Base-by-base conservation (phyloP, 2,329 filamentous ascomycete species). In the Aspergillus neotritici region DNA sequence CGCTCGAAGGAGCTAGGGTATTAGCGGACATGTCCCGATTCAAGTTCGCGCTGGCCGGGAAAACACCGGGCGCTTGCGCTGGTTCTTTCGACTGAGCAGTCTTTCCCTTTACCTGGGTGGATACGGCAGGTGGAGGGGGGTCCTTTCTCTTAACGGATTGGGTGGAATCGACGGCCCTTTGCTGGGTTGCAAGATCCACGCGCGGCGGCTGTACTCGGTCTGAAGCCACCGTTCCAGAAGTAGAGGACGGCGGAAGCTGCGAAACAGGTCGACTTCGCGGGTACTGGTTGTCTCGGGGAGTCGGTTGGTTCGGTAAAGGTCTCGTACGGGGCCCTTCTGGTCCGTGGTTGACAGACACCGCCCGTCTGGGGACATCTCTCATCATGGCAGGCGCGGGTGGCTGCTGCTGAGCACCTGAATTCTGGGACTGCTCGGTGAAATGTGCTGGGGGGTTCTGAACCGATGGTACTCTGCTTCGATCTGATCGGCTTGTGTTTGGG, bases 291-390 rank as follows among this genome's bases (percentile, higher is more conserved):
- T 43, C 39, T 15, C 31, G 47, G 15, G 39, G 31, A 4, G 32
- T 41, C 11, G 16, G 41, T n/a, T 44, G 39, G 17, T 53, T 48
- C 29, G 32, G 34, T 35, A 41, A 28, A 4, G 16, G 45, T 13
- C 34, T 39, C 34, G 37, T 31, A 9, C 36, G 40, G 25, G 44
- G 36, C 13, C 37, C 43, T 33, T 36, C 53, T 9, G 44, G 31
- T 25, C 39, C 41, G 15, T 54, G 42, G 31, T 41, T 52, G 41
- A 59, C 47, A 28, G 59, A 57, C 16, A 58, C 56, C n/a, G 60
- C 51, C 36, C 58, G 52, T 42, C 51, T 52, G 12, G 61, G 49
- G 14, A 46, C 55, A 37, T 28, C 56, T 25, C 48, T 48, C 40
- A 46, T 55, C 15, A 49, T 15, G 17, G 35, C 32, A 3, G 41